Evolutionary conservation across 108 stramenopile species (phyloP), one percentile per base, ranked within the genome.

Genomic region (Asterionellopsis glacialis): DNA sequence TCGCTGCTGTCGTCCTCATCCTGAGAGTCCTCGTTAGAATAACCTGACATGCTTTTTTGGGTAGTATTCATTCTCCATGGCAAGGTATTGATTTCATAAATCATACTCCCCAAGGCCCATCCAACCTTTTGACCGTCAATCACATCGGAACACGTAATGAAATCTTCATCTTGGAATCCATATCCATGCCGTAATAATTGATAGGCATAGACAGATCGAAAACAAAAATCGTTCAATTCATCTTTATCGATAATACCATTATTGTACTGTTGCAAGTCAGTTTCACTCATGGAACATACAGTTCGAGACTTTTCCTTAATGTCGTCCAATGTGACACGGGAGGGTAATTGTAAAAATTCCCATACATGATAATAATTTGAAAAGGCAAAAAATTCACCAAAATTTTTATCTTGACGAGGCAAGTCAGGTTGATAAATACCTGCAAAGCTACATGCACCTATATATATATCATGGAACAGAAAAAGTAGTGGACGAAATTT

Each of bases 381-480:
- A 19, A 77, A 68, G 33, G 77, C 83, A 44, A 88, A 66, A 38
- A 84, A 71, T 52, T 77, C 64, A 14, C 74, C 76, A 50, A 84
- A 79, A 14, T 51, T 48, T 51, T 55, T 47, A 0, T 69, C 65
- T 48, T 82, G 87, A 9, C 45, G 43, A 1, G 96, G 96, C 0
- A 95, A 57, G 28, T 76, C 65, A 13, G 94, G 93, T 73, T 95
- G 94, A 65, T 95, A 95, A n/a, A 91, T 82, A 27, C 96, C 96
- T 18, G 82, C 84, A 59, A 92, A 86, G n/a, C 86, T 76, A 67
- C 96, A 97, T 41, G 90, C 88, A 33, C 33, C 33, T 33, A n/a
- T n/a, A n/a, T n/a, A n/a, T n/a, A n/a, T n/a, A n/a, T n/a, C n/a
- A n/a, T n/a, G n/a, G n/a, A n/a, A n/a, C n/a, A n/a, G n/a, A n/a